Evolutionary conservation across 1,284 basidiomycete species (phyloP), one percentile per base, ranked within the genome.

Genomic region (Apiotrichum brassicae): DNA sequence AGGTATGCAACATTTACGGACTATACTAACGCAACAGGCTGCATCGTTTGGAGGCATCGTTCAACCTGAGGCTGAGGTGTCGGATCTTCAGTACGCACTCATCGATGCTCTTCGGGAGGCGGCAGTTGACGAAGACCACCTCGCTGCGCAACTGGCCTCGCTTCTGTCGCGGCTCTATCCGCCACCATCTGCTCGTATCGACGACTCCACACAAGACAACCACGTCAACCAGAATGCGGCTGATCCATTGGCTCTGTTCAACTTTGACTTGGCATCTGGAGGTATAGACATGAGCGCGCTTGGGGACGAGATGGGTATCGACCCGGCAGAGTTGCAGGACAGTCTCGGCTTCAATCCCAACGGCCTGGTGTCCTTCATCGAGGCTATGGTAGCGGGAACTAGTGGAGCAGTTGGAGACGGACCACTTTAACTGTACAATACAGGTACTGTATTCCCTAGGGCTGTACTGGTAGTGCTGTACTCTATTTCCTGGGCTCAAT

Each of bases 111-210:
- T 51, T 14, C 43, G 44, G n/a, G 33, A 41, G 9, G 43, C 49
- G 1, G 44, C 44, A 2, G 34, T 51, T n/a, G 49, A 51, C 26
- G 44, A 46, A n/a, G 49, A 46, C 28, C 49, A 51, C 23, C 23
- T 51, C 11, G 33, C 39, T 0, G 6, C 26, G 4, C 39, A 51
- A 24, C 39, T 51, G 14, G 49, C 49, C 4, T 42, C 49, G 7
- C 44, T 51, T 12, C 44, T 51, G 7, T 32, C 39, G 3, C 49
- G 44, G 12, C 19, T 51, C 7, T 40, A 44, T 30, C 48, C 48
- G 3, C 14, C 26, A 2, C 34, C 9, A 2, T 41, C 40, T 11
- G n/a, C 33, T 16, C 13, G 14, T 34, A 34, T 18, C 13, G 33
- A 30, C 9, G 28, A 30, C 11, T 30, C 33, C 2, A n/a, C 32